phyloP scores from a whole-genome alignment of 2,329 filamentous ascomycete genomes.

The Knufia fluminis region DNA sequence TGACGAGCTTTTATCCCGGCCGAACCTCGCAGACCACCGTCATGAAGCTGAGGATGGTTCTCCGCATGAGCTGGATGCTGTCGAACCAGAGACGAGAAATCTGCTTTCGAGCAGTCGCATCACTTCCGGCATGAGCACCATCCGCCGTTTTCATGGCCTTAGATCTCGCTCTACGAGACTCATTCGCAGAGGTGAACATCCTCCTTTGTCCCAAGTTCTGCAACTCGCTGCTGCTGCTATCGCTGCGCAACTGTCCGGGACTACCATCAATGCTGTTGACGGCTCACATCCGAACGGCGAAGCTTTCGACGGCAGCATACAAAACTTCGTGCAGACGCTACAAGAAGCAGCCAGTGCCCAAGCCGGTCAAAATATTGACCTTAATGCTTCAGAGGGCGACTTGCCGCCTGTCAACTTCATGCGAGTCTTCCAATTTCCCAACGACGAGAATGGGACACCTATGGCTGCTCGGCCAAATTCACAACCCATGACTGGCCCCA shows the following conservation, averaged over 20 bases:
- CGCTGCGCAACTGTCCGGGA: conserved; percentile 56
- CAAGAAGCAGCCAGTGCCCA: conserved; percentile 53
- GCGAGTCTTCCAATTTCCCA: conserved; percentile 59
- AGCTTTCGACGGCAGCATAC: conserved; percentile 52
- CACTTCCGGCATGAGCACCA: conserved; percentile 26
- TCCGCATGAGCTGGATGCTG: conserved; percentile 33
- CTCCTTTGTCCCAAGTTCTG: conserved; percentile 51
- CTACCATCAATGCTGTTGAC: conserved; percentile 45
- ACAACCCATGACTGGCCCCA: conserved; percentile 30
- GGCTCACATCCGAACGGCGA: conserved; percentile 47
- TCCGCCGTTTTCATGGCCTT: conserved; percentile 34
- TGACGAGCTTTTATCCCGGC: conserved; percentile 27
- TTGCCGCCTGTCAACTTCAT: conserved; percentile 56
- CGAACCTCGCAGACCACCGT: conserved; percentile 32
- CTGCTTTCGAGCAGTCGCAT: conserved; percentile 25
- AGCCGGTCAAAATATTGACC: conserved; percentile 34
- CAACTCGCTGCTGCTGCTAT: conserved; percentile 56
- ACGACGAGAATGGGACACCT: conserved; percentile 33
- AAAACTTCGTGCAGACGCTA: conserved; percentile 54
- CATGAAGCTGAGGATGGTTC: conserved; percentile 32
- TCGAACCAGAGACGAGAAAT: conserved; percentile 31
- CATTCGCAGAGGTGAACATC: conserved; percentile 50
- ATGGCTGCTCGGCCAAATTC: conserved; percentile 23
- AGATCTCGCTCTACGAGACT: conserved; percentile 47
- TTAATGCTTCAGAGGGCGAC: conserved; percentile 33